Evolutionary conservation across 768 basidiomycete genomes (phyloP).

Genomic region (Leucocoprinus leucothites): DNA sequence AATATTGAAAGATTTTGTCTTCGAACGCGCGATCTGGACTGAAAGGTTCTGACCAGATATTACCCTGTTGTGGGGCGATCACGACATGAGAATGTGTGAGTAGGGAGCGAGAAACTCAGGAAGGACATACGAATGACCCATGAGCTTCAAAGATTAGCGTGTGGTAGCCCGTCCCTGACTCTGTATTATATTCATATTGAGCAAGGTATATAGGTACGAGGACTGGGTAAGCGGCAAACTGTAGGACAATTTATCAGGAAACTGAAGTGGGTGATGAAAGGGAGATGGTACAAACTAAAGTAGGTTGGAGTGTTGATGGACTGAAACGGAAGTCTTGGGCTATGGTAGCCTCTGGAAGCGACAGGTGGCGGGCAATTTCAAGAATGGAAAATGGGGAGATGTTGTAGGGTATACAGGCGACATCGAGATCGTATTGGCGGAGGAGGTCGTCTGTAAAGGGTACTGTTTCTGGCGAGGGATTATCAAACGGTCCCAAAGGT

Average conservation of each 20-base stretch:
- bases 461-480: slow-evolving; percentile 26
- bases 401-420: slow-evolving; percentile 56
- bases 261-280: slow-evolving; percentile 4
- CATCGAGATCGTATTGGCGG: slow-evolving; percentile 45
- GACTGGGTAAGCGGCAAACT: slow-evolving; percentile 62
- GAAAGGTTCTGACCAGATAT: slow-evolving; percentile 10
- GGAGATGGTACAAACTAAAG: slow-evolving; percentile 37
- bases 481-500: slow-evolving; percentile 29
- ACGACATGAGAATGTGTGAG: neutral
- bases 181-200: slow-evolving; percentile 35
- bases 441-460: slow-evolving; percentile 47
- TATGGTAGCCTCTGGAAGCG: slow-evolving; percentile 32
- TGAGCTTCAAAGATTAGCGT: slow-evolving; percentile 16
- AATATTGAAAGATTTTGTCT: neutral
- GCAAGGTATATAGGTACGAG: slow-evolving; percentile 63
- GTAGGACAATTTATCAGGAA: slow-evolving; percentile 4
- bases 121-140: slow-evolving; percentile 12
- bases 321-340: slow-evolving; percentile 36
- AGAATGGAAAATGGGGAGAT: slow-evolving; percentile 51
- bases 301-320: slow-evolving; percentile 40
- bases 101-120: neutral
- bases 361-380: slow-evolving; percentile 31
- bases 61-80: slow-evolving; percentile 4
- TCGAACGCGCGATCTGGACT: neutral
- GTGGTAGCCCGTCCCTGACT: neutral